These are phyloP conservation scores for Nakazawaea ernobii DNA, from an alignment of 805 yeast species.

Conservation along the genomic window DNA sequence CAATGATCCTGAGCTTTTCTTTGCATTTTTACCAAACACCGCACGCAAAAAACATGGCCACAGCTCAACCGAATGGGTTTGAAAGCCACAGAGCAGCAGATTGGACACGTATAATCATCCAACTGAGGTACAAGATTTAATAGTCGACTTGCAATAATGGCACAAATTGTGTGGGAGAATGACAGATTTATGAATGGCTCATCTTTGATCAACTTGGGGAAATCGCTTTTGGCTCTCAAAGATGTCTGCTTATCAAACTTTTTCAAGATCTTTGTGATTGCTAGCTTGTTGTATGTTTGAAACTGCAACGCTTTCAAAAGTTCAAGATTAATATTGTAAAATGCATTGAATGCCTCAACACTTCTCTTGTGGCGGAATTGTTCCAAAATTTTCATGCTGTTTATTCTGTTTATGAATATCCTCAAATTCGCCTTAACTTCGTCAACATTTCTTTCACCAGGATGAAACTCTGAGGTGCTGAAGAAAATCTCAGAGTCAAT, in stretches of 20 bases:
- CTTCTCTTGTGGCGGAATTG: conserved; percentile 43
- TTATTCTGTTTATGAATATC: conserved; percentile 34
- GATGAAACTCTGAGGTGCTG: conserved; percentile 39
- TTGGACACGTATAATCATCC: conserved; percentile 72
- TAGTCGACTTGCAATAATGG: conserved; percentile 47
- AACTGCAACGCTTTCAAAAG: conserved; percentile 53
- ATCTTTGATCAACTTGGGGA: conserved; percentile 37
- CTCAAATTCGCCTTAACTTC: conserved; percentile 40
- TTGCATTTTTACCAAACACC: conserved; percentile 67
- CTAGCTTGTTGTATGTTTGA: conserved; percentile 56
- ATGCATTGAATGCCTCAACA: conserved; percentile 38
- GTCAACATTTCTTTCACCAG: conserved; percentile 39
- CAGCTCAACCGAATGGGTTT: conserved; percentile 65
- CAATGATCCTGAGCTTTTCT: conserved; percentile 53
- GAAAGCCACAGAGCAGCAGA: conserved; percentile 64
- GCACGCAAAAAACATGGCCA: conserved; percentile 64
- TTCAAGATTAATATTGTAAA: conserved; percentile 47
- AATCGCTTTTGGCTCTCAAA: conserved; percentile 37
- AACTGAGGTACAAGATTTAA: conserved; percentile 62
- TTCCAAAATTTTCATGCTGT: conserved; percentile 29
- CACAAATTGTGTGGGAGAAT: conserved; percentile 48
- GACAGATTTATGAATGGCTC: conserved; percentile 43
- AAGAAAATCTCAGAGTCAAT: conserved; percentile 64
- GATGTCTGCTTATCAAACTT: conserved; percentile 73
- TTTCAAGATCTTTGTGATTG: conserved; percentile 62